phyloP scores from a whole-genome alignment of 2,329 filamentous ascomycete genomes.

The Tricladium varicosporioides region DNA sequence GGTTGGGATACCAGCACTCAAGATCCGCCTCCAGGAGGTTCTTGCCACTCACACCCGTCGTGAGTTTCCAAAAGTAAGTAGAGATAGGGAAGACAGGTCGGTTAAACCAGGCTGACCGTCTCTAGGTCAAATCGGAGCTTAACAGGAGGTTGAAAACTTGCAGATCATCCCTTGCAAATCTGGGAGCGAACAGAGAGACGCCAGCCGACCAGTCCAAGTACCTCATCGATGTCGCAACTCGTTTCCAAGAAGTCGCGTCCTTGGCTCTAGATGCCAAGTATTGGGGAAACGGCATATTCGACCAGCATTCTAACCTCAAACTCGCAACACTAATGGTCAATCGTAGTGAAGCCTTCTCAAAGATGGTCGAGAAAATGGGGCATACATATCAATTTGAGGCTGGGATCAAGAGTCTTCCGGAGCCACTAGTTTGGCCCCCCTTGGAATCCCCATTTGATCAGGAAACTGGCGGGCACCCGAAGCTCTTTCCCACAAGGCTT shows the following conservation, averaged over 20 bases:
- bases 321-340: background rate
- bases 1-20: background rate
- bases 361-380: background rate
- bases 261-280: background rate
- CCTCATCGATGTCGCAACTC: background rate
- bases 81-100: background rate
- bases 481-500: background rate
- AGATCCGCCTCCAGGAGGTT: background rate
- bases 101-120: background rate
- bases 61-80: constrained; percentile 1
- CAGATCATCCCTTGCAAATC: background rate
- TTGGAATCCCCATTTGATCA: background rate
- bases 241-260: background rate
- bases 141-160: background rate
- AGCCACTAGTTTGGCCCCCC: background rate
- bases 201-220: background rate
- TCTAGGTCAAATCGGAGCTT: background rate
- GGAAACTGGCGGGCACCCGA: background rate
- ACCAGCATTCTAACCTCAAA: background rate
- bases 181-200: background rate
- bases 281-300: constrained; percentile 1
- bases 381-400: background rate
- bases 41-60: background rate
- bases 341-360: background rate
- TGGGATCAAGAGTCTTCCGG: background rate